These are phyloP conservation scores for Pleurotus ostreatus DNA, from an alignment of 768 basidiomycete species.

Conservation along the genomic window DNA sequence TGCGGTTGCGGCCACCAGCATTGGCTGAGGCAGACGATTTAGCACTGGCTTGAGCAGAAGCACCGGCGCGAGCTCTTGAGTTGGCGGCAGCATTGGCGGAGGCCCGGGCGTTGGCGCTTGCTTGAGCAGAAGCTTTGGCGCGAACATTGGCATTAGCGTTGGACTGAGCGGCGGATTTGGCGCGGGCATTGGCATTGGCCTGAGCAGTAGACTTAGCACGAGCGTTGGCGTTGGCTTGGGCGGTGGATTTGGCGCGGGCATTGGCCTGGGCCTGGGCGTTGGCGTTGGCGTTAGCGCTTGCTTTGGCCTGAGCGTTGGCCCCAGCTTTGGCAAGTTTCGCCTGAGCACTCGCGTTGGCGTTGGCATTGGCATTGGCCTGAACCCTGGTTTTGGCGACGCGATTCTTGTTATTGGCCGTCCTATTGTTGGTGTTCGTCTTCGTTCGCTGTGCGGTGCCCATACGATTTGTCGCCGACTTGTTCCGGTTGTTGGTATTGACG, in stretches of 20 bases:
- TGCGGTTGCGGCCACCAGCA: neutral
- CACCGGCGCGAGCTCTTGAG: too few relatives aligned
- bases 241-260: too few relatives aligned
- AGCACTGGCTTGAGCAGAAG: too few relatives aligned
- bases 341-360: neutral
- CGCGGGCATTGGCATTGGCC: neutral
- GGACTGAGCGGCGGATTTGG: neutral
- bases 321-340: constrained; percentile 1
- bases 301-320: neutral
- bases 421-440: neutral
- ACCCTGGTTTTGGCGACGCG: neutral
- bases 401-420: neutral
- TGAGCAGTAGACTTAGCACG: neutral
- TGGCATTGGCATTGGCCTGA: neutral
- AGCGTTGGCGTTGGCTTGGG: neutral
- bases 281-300: neutral
- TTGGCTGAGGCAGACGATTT: neutral
- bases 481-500: neutral
- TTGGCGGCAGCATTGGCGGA: too few relatives aligned
- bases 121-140: neutral
- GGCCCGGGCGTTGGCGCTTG: neutral
- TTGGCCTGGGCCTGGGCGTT: neutral
- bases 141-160: neutral
- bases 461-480: neutral
- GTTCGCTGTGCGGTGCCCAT: neutral